phyloP scores from a whole-genome alignment of 1,139 yeast species.

The Yamadazyma atlantica region DNA sequence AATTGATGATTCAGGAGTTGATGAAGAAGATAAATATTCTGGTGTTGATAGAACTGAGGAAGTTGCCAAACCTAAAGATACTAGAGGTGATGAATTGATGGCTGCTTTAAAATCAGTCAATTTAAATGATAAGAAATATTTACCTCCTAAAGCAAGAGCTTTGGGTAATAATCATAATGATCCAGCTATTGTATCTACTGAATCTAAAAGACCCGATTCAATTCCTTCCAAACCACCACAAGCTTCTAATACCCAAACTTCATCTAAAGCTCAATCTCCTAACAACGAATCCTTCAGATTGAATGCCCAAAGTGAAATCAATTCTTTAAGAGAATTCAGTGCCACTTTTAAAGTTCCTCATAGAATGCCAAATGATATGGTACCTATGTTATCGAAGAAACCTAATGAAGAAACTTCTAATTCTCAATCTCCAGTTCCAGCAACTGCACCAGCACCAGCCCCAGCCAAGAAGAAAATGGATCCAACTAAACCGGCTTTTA shows the following conservation, averaged over 20 bases:
- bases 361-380: conserved; percentile 70
- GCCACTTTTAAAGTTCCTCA: conserved; percentile 79
- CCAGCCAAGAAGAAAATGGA: conserved; percentile 47
- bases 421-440: conserved; percentile 7
- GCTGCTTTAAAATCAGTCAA: conserved; percentile 52
- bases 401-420: conserved; percentile 50
- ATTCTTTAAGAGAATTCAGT: conserved; percentile 79
- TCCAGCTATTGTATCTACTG: conserved; percentile 71
- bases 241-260: conserved; percentile 4
- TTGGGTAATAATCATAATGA: conserved; percentile 55
- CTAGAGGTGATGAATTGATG: conserved; percentile 62
- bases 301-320: conserved; percentile 66
- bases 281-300: conserved; percentile 44
- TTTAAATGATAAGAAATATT: conserved; percentile 39
- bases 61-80: conserved; percentile 11
- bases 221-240: conserved; percentile 36
- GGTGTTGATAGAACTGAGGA: conserved; percentile 58
- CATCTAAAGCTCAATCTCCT: conserved; percentile 1
- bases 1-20: conserved; percentile 82
- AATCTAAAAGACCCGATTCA: conserved; percentile 19
- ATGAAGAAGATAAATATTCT: conserved; percentile 95
- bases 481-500: conserved; percentile 58
- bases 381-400: conserved; percentile 71
- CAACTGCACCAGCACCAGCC: conserved; percentile 5
- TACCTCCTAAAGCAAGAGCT: conserved; percentile 67